Conservation (phyloP, 1,284 basidiomycete species). For the Retiboletus fuscus region DNA sequence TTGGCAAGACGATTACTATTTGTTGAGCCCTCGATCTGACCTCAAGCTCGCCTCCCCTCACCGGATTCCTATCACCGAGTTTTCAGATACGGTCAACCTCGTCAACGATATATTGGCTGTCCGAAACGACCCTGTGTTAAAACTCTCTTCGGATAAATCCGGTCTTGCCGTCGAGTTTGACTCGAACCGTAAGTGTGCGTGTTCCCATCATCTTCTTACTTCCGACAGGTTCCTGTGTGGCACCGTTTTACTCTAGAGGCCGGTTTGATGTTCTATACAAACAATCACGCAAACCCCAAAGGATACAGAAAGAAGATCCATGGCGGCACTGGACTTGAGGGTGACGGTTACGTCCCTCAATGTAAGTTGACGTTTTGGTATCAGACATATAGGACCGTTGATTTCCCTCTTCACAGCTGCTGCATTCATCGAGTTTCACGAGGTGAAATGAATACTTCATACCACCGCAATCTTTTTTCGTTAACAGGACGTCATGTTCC, state of each 20-base stretch:
- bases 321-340: constrained; percentile 72
- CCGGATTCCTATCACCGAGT: constrained; percentile 47
- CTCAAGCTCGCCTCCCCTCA: constrained; percentile 57
- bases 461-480: background rate
- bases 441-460: constrained; percentile 49
- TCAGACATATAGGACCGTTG: constrained; percentile 6
- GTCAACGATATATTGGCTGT: constrained; percentile 59
- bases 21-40: constrained; percentile 56
- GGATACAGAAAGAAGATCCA: constrained; percentile 79
- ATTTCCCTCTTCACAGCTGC: constrained; percentile 58
- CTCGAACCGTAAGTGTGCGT: constrained; percentile 68
- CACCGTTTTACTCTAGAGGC: constrained; percentile 58
- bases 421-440: constrained; percentile 81
- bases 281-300: constrained; percentile 61
- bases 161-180: constrained; percentile 72
- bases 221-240: background rate
- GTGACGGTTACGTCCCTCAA: constrained; percentile 69
- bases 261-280: constrained; percentile 80
- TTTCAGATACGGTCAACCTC: constrained; percentile 56
- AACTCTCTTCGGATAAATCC: constrained; percentile 66
- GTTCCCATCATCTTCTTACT: constrained; percentile 7
- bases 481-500: background rate
- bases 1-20: constrained; percentile 72
- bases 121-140: constrained; percentile 59
- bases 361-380: constrained; percentile 54